phyloP scores from a whole-genome alignment of 1,284 basidiomycete species.

The Microbotryum violaceum region DNA sequence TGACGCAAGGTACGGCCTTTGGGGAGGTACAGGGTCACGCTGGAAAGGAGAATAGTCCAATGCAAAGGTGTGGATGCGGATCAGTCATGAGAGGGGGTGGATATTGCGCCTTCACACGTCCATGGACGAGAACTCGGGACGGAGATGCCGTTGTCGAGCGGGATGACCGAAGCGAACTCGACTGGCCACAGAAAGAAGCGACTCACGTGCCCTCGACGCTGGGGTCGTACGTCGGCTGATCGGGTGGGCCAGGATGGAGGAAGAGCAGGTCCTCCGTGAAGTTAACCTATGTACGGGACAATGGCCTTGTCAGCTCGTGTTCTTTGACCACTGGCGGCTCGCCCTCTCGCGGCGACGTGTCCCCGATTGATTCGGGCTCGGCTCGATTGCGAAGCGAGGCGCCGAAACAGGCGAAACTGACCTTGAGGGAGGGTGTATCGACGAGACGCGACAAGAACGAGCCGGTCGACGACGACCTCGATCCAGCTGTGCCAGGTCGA shows the following conservation, averaged over 20 bases:
- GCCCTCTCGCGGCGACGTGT: too few species aligned
- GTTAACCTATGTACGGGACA: neutral
- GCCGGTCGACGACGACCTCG: too few species aligned
- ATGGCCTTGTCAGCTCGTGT: too few species aligned
- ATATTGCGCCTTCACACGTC: neutral
- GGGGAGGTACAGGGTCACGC: neutral
- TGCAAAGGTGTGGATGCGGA: neutral
- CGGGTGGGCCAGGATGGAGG: conserved; percentile 17
- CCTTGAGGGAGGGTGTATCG: too few species aligned
- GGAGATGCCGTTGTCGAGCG: neutral
- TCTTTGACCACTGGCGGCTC: too few species aligned
- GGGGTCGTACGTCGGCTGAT: conserved; percentile 17
- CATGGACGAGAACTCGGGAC: neutral
- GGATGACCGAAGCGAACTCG: conserved; percentile 4
- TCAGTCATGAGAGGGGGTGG: neutral
- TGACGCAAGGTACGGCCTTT: conserved; percentile 23
- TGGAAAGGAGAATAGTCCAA: neutral
- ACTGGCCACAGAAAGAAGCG: conserved; percentile 3
- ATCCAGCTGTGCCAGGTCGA: too few species aligned
- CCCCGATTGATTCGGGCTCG: too few species aligned
- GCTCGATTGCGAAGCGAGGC: too few species aligned
- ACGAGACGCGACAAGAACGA: too few species aligned
- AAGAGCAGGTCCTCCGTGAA: conserved; percentile 25
- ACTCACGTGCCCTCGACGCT: conserved; percentile 17
- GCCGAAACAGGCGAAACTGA: too few species aligned